Evolutionary conservation across 306 rosid species (phyloP).

Genomic region (Geum urbanum): DNA sequence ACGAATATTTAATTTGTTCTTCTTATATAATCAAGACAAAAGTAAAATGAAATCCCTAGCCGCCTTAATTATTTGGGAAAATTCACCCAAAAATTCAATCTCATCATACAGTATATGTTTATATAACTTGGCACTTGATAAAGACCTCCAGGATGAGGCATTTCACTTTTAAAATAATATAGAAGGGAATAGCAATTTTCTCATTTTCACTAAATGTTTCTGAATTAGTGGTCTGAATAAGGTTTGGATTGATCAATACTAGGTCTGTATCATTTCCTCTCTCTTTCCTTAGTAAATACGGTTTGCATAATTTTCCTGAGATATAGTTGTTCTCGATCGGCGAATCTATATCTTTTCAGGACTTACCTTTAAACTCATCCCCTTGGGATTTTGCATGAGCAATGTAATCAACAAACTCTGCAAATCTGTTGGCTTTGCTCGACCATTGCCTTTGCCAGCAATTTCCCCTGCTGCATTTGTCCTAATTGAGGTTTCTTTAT

Average conservation of each 20-base stretch:
- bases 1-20: background rate
- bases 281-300: too few species aligned
- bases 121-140: background rate
- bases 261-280: background rate
- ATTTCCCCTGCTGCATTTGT: conserved; percentile 39
- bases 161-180: background rate
- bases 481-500: conserved; percentile 52
- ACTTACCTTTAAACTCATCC: conserved; percentile 72
- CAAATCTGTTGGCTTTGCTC: conserved; percentile 63
- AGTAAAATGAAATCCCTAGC: background rate
- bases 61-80: background rate
- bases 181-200: background rate
- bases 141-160: background rate
- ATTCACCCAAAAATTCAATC: background rate
- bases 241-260: background rate
- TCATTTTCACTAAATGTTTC: too few species aligned
- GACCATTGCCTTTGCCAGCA: conserved; percentile 53
- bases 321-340: background rate
- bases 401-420: conserved; percentile 58
- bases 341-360: background rate
- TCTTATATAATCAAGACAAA: background rate
- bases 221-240: background rate
- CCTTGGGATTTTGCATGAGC: conserved; percentile 74
- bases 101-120: background rate
- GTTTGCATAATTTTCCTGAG: background rate